Base-by-base conservation (phyloP, 768 basidiomycete genomes). In the Gloeopeniophorella convolvens region DNA sequence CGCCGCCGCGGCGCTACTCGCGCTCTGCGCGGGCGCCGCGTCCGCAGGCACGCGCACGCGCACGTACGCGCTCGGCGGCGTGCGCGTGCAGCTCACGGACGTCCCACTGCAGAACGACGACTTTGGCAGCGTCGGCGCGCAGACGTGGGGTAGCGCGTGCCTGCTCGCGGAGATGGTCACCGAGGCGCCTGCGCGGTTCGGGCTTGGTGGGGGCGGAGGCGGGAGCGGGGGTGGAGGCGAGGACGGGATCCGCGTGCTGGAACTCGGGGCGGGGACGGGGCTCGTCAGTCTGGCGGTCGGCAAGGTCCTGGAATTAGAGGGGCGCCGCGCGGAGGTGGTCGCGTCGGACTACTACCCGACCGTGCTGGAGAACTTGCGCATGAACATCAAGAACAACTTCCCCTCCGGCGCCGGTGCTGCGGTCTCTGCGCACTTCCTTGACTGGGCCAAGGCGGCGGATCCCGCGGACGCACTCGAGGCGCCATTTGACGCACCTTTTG, bases 101-200 rank as follows among this genome's bases (percentile, higher is more conserved):
- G 74, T 81, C 2, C 79, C 86, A 2, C 66, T 90, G 35, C 76
- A 82, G 42, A 82, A 86, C 48, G 67, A 73, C n/a, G 83, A 88
- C 57, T 83, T 79, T 55, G 67, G 70, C 11, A 85, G 81, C 47
- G 80, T 90, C 15, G 90, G 90, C 1, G 82, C 88, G 23, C 90
- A 92, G 67, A 93, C 89, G 0, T 94, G 90, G 91, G 89, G 89
- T 3, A 80, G 84, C 9, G 84, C 88, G 3, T 89, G 84, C 57
- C 78, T 93, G 6, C 72, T 94, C 48, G 78, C 89, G 0, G 84
- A 89, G 61, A 75, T 81, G 66, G 78, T 92, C 33, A 76, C 76
- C 3, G 73, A 80, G 24, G 62, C 71, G 26, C 85, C 89, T 0
- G 60, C 56, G 3, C 55, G 55, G 23, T 89, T 84, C 60, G 76